Conservation (phyloP, 2,329 filamentous ascomycete genomes). For the Hymenoscyphus repandus region DNA sequence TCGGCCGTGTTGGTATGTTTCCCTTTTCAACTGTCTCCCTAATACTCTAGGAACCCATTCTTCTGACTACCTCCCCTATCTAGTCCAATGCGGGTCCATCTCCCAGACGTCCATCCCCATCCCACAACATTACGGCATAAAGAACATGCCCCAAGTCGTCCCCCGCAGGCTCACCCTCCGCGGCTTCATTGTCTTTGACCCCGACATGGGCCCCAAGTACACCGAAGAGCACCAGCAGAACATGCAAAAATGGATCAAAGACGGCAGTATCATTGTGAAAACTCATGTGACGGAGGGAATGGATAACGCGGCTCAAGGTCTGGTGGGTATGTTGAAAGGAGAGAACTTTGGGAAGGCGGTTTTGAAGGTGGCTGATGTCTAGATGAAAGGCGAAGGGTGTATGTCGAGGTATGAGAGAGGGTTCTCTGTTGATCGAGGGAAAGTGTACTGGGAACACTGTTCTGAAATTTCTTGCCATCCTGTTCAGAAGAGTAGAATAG, state of each 20-base stretch:
- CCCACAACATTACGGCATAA: conserved; percentile 52
- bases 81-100: conserved; percentile 55
- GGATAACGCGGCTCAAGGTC: conserved; percentile 58
- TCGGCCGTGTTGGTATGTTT: conserved; percentile 49
- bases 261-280: conserved; percentile 57
- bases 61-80: too few relatives aligned
- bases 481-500: too few relatives aligned
- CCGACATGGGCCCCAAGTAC: conserved; percentile 56
- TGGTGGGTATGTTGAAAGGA: conserved; percentile 61
- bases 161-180: conserved; percentile 55
- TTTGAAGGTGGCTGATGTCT: conserved; percentile 35
- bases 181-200: conserved; percentile 61
- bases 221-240: conserved; percentile 58
- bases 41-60: too few relatives aligned
- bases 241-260: conserved; percentile 61
- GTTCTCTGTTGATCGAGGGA: too few relatives aligned
- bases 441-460: too few relatives aligned
- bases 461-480: too few relatives aligned
- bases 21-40: too few relatives aligned
- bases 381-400: background rate
- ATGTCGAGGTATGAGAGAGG: background rate
- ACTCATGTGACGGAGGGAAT: conserved; percentile 58
- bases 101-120: conserved; percentile 57
- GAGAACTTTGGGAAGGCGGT: conserved; percentile 69
- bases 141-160: conserved; percentile 54